Evolutionary conservation across 768 basidiomycete species (phyloP), one percentile per base, ranked within the genome.

Genomic region (Amanita polypyramis): DNA sequence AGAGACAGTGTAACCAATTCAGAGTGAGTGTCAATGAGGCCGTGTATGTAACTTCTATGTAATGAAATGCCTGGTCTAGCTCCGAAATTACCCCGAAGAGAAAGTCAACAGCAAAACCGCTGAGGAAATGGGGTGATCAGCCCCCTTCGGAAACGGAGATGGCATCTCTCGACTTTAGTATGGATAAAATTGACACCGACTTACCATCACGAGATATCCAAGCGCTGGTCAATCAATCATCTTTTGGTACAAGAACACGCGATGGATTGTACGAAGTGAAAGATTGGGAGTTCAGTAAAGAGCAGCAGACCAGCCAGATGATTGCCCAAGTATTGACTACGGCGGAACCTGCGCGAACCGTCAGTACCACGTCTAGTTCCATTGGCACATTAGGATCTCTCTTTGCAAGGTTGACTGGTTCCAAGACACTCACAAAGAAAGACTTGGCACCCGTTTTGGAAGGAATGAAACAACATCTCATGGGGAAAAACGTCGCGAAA

Each of bases 401-500:
- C 43, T 90, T 96, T 62, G 80, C 89, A 5, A 75, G 89, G 37
- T 65, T 96, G 55, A 94, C 91, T 3, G 89, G 92, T 0, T 80
- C 81, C 20, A 94, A 92, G 64, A 70, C 81, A 2, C 67, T 99
- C 47, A 85, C 85, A 1, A 76, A 88, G 47, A 73, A 78, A 33
- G 95, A 98, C 62, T 64, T 98, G 46, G 77, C 78, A 55, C 95
- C 95, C 6, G 87, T 95, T 1, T 62, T 98, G 38, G 85, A 85
- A 43, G 88, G 81, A 14, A 98, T 98, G 93, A 93, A 95, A 63
- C 90, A 94, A 52, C 95, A 97, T 64, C 72, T 99, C 38, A 97
- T 97, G 93, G 81, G 85, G 67, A 98, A 98, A 73, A 99, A 99
- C 58, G 96, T 99, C 4, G 96, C 96, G 3, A 88, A 80, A 64